These are phyloP conservation scores for Tuber calosporum DNA, from an alignment of 495 filamentous ascomycete species.

Conservation along the genomic window DNA sequence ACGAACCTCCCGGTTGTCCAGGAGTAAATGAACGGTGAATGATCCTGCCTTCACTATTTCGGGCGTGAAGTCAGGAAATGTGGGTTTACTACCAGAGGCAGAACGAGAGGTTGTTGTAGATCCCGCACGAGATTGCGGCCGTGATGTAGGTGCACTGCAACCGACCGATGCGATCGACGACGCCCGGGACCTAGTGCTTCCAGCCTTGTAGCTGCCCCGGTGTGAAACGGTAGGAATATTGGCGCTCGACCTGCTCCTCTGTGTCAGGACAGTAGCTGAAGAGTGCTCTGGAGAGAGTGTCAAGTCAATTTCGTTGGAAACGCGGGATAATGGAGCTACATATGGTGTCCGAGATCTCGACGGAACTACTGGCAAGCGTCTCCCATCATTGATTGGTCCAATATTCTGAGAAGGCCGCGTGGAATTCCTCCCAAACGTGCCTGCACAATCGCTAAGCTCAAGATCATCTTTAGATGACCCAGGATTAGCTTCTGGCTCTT, in stretches of 20 bases:
- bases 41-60: constrained; percentile 56
- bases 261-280: background rate
- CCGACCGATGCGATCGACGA: background rate
- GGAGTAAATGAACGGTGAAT: constrained; percentile 66
- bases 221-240: background rate
- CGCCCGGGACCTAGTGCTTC: background rate
- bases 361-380: background rate
- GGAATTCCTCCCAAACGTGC: background rate
- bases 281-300: background rate
- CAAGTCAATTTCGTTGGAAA: background rate
- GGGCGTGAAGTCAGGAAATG: constrained; percentile 52
- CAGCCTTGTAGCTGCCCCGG: background rate
- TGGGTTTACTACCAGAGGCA: constrained; percentile 16
- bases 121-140: constrained; percentile 1
- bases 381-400: background rate
- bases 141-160: background rate
- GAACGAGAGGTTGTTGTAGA: background rate
- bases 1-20: constrained; percentile 72
- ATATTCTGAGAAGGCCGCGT: background rate
- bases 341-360: background rate
- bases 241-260: background rate
- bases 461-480: background rate
- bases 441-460: background rate
- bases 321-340: background rate
- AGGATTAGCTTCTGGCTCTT: background rate